Evolutionary conservation across 768 basidiomycete genomes (phyloP).

Genomic region (Suillus brevipes): DNA sequence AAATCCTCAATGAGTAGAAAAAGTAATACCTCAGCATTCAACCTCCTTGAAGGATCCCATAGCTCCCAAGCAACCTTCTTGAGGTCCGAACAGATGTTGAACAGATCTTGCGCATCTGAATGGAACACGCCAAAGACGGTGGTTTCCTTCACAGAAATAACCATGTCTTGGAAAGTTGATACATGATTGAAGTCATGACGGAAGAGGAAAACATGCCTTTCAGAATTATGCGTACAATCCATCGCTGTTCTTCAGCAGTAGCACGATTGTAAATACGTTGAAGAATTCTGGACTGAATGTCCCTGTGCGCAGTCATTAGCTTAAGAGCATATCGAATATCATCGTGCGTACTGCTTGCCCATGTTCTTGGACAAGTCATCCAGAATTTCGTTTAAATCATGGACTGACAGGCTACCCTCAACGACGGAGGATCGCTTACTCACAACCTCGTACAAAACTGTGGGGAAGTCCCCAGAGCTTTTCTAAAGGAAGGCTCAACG

Average conservation of each 20-base stretch:
- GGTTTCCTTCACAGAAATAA: slow-evolving; percentile 91
- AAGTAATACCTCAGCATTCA: slow-evolving; percentile 54
- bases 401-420: slow-evolving; percentile 73
- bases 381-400: slow-evolving; percentile 78
- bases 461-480: slow-evolving; percentile 84
- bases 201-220: slow-evolving; percentile 59
- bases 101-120: slow-evolving; percentile 90
- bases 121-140: slow-evolving; percentile 91
- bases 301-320: slow-evolving; percentile 44
- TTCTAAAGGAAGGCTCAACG: slow-evolving; percentile 40
- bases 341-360: slow-evolving; percentile 65
- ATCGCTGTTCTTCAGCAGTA: slow-evolving; percentile 87
- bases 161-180: slow-evolving; percentile 63
- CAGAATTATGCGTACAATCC: slow-evolving; percentile 94
- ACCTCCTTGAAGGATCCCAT: slow-evolving; percentile 68
- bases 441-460: slow-evolving; percentile 84
- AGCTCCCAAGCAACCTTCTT: slow-evolving; percentile 92
- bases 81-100: slow-evolving; percentile 95
- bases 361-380: slow-evolving; percentile 73
- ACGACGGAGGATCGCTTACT: slow-evolving; percentile 79
- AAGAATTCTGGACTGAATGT: slow-evolving; percentile 72
- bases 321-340: neutral
- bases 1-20: neutral
- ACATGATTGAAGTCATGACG: neutral
- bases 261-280: slow-evolving; percentile 74